Conservation (phyloP, 2,329 filamentous ascomycete genomes). For the Xylariaceae sp. region DNA sequence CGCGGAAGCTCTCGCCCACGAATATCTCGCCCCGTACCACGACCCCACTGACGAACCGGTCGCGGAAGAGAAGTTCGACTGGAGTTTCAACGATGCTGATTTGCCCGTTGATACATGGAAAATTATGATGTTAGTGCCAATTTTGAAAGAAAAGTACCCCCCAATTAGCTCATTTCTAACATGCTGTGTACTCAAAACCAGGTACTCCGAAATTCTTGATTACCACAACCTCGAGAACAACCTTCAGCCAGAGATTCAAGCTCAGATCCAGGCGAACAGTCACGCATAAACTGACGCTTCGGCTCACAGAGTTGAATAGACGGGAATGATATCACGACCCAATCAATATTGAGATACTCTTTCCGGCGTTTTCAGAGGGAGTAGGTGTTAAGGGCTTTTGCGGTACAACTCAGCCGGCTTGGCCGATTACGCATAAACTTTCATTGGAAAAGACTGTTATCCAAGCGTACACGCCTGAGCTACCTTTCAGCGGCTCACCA, state of each 20-base stretch:
- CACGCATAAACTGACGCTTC: constrained; percentile 31
- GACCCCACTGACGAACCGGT: constrained; percentile 95
- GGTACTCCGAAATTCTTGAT: constrained; percentile 98
- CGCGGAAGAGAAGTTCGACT: constrained; percentile 96
- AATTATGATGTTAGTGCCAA: constrained; percentile 86
- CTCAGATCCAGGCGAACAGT: constrained; percentile 32
- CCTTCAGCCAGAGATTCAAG: constrained; percentile 37
- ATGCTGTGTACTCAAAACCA: constrained; percentile 41
- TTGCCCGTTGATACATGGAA: constrained; percentile 99
- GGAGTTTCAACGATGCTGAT: constrained; percentile 98
- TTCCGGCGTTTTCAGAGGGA: constrained; percentile 29
- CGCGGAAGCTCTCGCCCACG: constrained; percentile 78
- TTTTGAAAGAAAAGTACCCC: constrained; percentile 2
- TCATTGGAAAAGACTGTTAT: too few species aligned
- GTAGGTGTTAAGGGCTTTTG: too few species aligned
- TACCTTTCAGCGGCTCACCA: too few species aligned
- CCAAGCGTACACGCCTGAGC: too few species aligned
- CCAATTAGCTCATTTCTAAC: too few species aligned
- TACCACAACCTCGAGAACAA: constrained; percentile 85
- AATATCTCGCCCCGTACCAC: constrained; percentile 94
- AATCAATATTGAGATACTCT: constrained; percentile 19
- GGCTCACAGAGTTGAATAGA: constrained; percentile 17
- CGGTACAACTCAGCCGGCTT: too few species aligned
- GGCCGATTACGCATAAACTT: background rate
- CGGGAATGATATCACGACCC: constrained; percentile 22